Evolutionary conservation across 2,329 filamentous ascomycete genomes (phyloP).

Genomic region (Fonsecaea monophora): DNA sequence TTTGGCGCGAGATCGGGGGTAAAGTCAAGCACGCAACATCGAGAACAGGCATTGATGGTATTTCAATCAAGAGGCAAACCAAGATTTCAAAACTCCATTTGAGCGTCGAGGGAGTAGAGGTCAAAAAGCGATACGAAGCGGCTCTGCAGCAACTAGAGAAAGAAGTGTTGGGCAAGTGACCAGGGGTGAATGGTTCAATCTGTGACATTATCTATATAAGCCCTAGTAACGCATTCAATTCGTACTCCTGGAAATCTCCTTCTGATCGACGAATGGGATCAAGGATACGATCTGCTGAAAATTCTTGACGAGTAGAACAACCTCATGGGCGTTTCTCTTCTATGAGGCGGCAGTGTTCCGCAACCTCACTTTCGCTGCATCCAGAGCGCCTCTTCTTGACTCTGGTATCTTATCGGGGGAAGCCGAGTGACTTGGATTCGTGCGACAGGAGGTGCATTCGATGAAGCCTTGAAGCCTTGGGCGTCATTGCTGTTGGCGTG

Average conservation of each 20-base stretch:
- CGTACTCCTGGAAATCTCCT: not conserved
- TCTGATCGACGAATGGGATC: not conserved
- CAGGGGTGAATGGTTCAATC: not conserved
- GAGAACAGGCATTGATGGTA: constrained; percentile 6
- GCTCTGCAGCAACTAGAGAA: constrained; percentile 37
- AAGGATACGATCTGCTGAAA: not conserved
- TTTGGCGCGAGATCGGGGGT: constrained; percentile 78
- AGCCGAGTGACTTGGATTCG: not conserved
- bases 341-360: not conserved
- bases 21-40: constrained; percentile 43
- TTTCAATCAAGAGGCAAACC: constrained; percentile 23
- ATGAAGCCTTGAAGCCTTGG: not conserved
- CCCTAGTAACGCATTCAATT: not conserved
- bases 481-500: not conserved
- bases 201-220: not conserved
- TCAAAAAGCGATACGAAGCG: constrained; percentile 34
- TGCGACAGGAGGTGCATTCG: not conserved
- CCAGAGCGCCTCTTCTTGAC: not conserved
- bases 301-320: not conserved
- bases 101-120: constrained; percentile 23
- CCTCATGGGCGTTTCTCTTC: not conserved
- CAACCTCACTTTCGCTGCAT: not conserved
- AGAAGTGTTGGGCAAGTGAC: constrained; percentile 27
- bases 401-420: not conserved
- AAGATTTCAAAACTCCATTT: constrained; percentile 29